Conservation (phyloP, 495 filamentous ascomycete species). For the Pseudoneurospora amorphoporcata region DNA sequence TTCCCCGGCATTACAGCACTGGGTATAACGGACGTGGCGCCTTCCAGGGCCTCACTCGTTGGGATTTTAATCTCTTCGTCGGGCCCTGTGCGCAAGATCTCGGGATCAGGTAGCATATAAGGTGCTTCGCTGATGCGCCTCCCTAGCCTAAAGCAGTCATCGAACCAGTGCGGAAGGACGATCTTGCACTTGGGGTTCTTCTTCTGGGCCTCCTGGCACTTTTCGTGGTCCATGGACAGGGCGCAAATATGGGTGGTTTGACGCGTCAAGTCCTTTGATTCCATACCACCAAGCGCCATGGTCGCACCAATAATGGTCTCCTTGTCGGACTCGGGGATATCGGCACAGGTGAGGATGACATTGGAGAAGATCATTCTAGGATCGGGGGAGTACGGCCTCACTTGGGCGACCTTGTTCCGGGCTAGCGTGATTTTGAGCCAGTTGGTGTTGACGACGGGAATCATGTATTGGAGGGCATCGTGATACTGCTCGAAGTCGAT, state of each 20-base stretch:
- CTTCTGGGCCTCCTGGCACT: constrained; percentile 50
- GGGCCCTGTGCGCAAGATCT: constrained; percentile 50
- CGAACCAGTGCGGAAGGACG: constrained; percentile 98
- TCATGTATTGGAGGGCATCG: constrained; percentile 57
- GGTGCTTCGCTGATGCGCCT: constrained; percentile 78
- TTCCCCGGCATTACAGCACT: constrained; percentile 25
- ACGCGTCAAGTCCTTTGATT: constrained; percentile 55
- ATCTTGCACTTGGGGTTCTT: constrained; percentile 66
- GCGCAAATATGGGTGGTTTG: constrained; percentile 84
- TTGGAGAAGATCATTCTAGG: constrained; percentile 82
- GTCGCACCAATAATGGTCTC: constrained; percentile 88
- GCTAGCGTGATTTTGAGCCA: constrained; percentile 65
- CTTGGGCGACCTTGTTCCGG: constrained; percentile 60
- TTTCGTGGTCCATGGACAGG: constrained; percentile 59
- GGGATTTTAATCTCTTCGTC: constrained; percentile 45
- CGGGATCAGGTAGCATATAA: constrained; percentile 79
- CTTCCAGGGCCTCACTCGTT: constrained; percentile 53
- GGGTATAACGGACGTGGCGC: constrained; percentile 61
- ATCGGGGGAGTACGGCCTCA: constrained; percentile 80
- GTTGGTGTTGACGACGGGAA: constrained; percentile 71
- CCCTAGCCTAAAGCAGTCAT: constrained; percentile 88
- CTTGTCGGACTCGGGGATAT: constrained; percentile 80
- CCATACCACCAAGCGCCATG: constrained; percentile 78
- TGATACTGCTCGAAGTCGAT: constrained; percentile 82
- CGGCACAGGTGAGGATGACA: constrained; percentile 61